These are phyloP conservation scores for Spathaspora boniae DNA, from an alignment of 805 yeast genomes.

Conservation along the genomic window DNA sequence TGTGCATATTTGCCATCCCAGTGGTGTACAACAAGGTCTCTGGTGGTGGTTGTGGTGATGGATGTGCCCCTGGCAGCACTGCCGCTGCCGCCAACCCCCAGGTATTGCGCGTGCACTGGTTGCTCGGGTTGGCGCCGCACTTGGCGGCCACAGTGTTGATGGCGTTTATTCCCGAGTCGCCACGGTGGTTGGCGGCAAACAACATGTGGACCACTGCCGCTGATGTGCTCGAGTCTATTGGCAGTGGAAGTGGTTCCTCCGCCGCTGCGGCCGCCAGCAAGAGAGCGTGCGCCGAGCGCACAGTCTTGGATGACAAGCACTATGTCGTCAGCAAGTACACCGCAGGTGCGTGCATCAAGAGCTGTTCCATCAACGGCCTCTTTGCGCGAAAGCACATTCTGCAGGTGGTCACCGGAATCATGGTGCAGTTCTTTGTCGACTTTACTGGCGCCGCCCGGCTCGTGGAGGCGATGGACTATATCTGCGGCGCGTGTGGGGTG, in stretches of 20 bases:
- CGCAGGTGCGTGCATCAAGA: constrained; percentile 15
- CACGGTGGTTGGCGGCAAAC: constrained; percentile 26
- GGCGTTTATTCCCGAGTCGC: constrained; percentile 28
- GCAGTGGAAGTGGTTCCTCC: constrained; percentile 2
- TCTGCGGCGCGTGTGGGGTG: constrained; percentile 49
- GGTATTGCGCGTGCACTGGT: constrained; percentile 16
- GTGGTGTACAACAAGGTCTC: neutral
- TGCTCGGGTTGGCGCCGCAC: constrained; percentile 17
- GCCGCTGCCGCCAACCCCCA: neutral
- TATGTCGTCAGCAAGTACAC: constrained; percentile 25
- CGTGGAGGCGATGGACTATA: constrained; percentile 41
- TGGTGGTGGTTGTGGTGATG: too few species aligned
- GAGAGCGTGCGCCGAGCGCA: constrained; percentile 11
- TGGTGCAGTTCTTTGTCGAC: constrained; percentile 42
- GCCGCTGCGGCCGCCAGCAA: constrained; percentile 14
- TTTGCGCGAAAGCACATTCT: constrained; percentile 29
- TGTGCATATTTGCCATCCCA: constrained; percentile 2
- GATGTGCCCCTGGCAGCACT: neutral
- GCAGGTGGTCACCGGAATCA: constrained; percentile 34
- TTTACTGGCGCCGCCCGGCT: constrained; percentile 42
- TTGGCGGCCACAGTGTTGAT: constrained; percentile 15
- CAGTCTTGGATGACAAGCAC: constrained; percentile 14
- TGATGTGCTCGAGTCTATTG: constrained; percentile 10
- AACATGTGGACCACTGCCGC: constrained; percentile 37
- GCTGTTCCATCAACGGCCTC: constrained; percentile 27